Evolutionary conservation across 116 monocot genomes (phyloP).

Genomic region (Thalassia testudinum): DNA sequence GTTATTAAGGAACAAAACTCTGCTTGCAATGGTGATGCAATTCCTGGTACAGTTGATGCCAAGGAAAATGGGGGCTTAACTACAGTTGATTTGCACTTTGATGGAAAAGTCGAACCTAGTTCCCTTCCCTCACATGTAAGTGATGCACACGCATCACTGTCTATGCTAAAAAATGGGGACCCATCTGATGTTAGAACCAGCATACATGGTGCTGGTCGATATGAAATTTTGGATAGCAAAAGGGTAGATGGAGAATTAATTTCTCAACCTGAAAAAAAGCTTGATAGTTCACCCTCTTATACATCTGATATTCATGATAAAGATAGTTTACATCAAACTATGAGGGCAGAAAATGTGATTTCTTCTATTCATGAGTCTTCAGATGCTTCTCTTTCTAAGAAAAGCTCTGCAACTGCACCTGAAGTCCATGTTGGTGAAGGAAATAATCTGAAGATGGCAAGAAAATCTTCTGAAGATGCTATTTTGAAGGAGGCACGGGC

Average conservation of each 20-base stretch:
- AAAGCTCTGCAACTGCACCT: slow-evolving; percentile 12
- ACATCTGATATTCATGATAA: slow-evolving; percentile 12
- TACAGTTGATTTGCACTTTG: slow-evolving; percentile 11
- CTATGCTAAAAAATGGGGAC: slow-evolving; percentile 32
- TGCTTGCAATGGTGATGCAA: slow-evolving; percentile 3
- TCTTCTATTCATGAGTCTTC: slow-evolving; percentile 9
- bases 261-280: slow-evolving; percentile 8
- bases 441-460: slow-evolving; percentile 15
- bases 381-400: slow-evolving; percentile 5
- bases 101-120: slow-evolving; percentile 8
- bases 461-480: slow-evolving; percentile 65
- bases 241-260: slow-evolving; percentile 11
- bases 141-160: slow-evolving; percentile 1
- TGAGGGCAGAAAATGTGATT: slow-evolving; percentile 6
- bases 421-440: slow-evolving; percentile 18
- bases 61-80: slow-evolving; percentile 11
- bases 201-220: slow-evolving; percentile 1
- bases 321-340: neutral
- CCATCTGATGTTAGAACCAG: slow-evolving; percentile 10
- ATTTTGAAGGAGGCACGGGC: slow-evolving; percentile 61
- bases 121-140: slow-evolving; percentile 5
- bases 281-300: slow-evolving; percentile 15
- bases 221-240: slow-evolving; percentile 3
- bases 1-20: slow-evolving; percentile 10
- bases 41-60: slow-evolving; percentile 2